Evolutionary conservation across 2,329 filamentous ascomycete species (phyloP), one percentile per base, ranked within the genome.

Genomic region (Xylaria sp.): DNA sequence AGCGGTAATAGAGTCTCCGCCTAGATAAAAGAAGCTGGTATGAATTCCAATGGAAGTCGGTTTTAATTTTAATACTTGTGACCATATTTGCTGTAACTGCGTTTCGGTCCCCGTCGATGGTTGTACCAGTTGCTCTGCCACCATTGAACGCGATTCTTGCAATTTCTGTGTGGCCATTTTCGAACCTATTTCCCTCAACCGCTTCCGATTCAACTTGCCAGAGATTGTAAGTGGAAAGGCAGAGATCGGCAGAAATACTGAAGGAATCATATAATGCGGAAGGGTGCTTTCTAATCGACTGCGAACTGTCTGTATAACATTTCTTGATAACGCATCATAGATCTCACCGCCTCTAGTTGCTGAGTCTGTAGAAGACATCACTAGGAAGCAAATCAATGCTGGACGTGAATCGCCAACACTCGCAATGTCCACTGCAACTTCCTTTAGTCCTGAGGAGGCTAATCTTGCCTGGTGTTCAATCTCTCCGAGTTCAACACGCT

Each of bases 401-500:
- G 60, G 35, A 29, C 54, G 60, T 55, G 53, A 55, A 27, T 51
- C 51, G 5, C 23, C 35, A 37, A 64, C 35, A 18, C 12, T 35
- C 25, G 54, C 50, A 3, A 64, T 72, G 6, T 78, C 75, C 10
- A 54, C 73, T 9, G 72, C 75, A 3, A 73, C 71, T 35, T 65
- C 58, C 18, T 77, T 72, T n/a, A 78, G 6, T 40, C 29, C 57
- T 61, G 69, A 51, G 53, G 40, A 70, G 29, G 51, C 61, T 40
- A 50, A 35, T 60, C 47, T 62, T 48, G 37, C 59, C 25, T 60
- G 59, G 29, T 69, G 44, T 59, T 70, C 68, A 8, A 73, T 61
- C 55, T 73, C 71, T 23, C 53, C 66, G 12, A 84, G 78, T 75
- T 84, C 88, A 66, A 85, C 78, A 67, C 84, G 74, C 65, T 82